Base-by-base conservation (phyloP, 108 stramenopile genomes). In the Cylindrotheca closterium region DNA sequence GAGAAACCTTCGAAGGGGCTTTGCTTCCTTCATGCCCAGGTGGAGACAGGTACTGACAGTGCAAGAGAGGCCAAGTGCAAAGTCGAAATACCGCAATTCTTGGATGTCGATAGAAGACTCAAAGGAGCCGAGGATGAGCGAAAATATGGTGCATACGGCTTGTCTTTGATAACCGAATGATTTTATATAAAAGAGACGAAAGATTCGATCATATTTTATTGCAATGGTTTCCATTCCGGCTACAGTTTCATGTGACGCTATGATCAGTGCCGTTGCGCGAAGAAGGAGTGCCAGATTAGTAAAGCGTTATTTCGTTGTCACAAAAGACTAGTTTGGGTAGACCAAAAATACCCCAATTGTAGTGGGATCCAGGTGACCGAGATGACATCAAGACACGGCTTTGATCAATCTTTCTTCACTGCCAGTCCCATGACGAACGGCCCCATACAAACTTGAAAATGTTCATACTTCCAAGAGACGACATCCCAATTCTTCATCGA, bases 21-120 rank as follows among this genome's bases (percentile, higher is more conserved):
- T 10, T 85, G 84, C 52, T 88, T 94, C 59, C 71, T 94, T 42
- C 92, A 94, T 75, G 87, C 86, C 5, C 92, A 94, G 61, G 78
- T 74, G 15, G 84, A 78, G 55, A 15, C 37, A 42, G 67, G 63
- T 29, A 50, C 49, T 3, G 68, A 67, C 5, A 68, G 60, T 45
- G 75, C 64, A 31, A 58, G 67, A 32, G 60, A 42, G 25, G 49
- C 37, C 15, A 15, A 42, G 10, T 42, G 7, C 37, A 15, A 56
- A 2, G 83, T 88, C 2, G 79, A 82, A n/a, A 62, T 88, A 24
- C 88, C 88, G 15, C 74, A 80, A 22, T 93, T 93, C 59, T 60
- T 93, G 19, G 63, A 91, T 25, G 71, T 90, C 4, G 87, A 83
- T 4, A 58, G 79, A 49, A 24, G 55, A 45, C 59, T 77, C 10